Percentiles rank a stretch among this genome's conserved stretches.
Conservation (phyloP, 1,284 basidiomycete genomes). For the Microbotryum scabiosae region DNA sequence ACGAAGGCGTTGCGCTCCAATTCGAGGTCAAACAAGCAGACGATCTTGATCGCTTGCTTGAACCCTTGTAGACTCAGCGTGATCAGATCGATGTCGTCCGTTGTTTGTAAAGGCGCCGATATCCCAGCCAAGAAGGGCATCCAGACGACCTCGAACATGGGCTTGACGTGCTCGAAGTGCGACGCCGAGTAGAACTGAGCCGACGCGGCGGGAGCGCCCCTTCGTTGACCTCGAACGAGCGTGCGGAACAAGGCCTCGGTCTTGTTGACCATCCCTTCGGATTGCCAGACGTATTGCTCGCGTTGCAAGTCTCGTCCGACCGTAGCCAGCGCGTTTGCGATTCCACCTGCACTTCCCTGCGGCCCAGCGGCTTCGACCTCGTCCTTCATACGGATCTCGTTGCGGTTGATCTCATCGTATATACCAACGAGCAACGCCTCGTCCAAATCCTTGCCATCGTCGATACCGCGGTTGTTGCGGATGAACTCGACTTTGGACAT, state of each 20-base stretch:
- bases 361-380: constrained; percentile 59
- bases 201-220: constrained; percentile 51
- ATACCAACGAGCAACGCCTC: constrained; percentile 69
- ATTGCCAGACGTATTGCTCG: constrained; percentile 87
- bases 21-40: constrained; percentile 90
- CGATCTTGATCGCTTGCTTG: constrained; percentile 83
- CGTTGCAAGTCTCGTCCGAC: constrained; percentile 87
- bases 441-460: constrained; percentile 76
- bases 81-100: constrained; percentile 78
- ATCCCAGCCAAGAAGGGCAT: constrained; percentile 90
- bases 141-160: constrained; percentile 98
- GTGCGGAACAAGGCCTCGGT: constrained; percentile 90
- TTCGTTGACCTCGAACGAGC: constrained; percentile 76
- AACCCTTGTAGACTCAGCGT: constrained; percentile 90
- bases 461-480: constrained; percentile 90
- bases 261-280: constrained; percentile 88
- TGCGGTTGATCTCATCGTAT: constrained; percentile 78
- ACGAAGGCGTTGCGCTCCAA: constrained; percentile 93
- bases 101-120: constrained; percentile 71
- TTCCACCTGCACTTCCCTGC: constrained; percentile 51
- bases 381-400: constrained; percentile 97
- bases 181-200: constrained; percentile 93
- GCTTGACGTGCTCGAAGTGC: constrained; percentile 84
- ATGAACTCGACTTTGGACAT: constrained; percentile 87
- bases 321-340: constrained; percentile 69